Conservation (phyloP, 495 filamentous ascomycete genomes). For the Penicillium angulare region DNA sequence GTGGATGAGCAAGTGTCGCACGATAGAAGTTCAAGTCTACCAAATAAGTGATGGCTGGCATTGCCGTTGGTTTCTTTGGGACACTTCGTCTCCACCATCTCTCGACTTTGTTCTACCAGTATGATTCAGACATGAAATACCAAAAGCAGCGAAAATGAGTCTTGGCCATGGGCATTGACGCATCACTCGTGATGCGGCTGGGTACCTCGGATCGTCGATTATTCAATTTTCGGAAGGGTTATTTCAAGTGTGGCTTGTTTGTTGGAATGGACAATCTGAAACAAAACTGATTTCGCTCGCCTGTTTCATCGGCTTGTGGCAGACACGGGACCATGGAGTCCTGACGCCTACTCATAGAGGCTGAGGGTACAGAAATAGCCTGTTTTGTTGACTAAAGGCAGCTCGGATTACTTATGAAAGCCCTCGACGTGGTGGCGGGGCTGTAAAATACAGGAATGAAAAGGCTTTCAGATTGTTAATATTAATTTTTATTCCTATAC, state of each 20-base stretch:
- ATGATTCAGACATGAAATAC: background rate
- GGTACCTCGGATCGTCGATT: background rate
- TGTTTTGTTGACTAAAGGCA: no score
- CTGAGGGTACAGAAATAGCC: background rate
- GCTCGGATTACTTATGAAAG: no score
- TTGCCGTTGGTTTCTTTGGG: no score
- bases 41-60: no score
- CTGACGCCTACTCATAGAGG: background rate
- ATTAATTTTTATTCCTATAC: no score
- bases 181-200: background rate
- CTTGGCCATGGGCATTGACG: background rate
- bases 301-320: background rate
- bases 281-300: background rate
- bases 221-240: background rate
- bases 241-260: background rate
- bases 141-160: background rate
- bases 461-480: no score
- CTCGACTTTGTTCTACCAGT: background rate
- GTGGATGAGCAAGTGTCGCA: no score
- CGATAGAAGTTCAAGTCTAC: no score
- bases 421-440: no score
- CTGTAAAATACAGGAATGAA: no score
- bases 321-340: background rate
- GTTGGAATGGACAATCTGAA: background rate
- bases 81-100: no score